Conservation (phyloP, 306 rosid species). For the Urtica urens region DNA sequence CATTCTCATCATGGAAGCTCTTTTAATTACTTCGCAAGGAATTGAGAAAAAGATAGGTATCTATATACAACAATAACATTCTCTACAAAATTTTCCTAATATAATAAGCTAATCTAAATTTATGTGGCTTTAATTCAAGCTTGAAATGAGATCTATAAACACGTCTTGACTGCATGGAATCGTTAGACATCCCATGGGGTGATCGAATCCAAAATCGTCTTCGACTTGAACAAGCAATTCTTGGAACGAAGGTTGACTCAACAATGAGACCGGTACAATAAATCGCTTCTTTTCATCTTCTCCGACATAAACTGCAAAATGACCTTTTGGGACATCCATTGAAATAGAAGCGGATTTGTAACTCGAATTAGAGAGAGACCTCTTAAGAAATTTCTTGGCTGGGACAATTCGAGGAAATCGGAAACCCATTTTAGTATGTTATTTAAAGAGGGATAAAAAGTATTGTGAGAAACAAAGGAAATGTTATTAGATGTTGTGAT, state of each 20-base stretch:
- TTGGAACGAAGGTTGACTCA: no score
- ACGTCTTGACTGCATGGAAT: no score
- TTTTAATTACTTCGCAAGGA: no score
- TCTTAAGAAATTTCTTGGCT: constrained; percentile 1
- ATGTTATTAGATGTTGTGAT: neutral
- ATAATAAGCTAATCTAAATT: no score
- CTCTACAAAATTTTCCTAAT: neutral
- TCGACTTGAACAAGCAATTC: no score
- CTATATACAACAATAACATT: no score
- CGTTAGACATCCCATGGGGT: constrained; percentile 43
- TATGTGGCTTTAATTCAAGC: no score
- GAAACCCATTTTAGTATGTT: constrained; percentile 1
- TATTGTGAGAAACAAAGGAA: neutral
- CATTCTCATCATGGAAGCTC: no score
- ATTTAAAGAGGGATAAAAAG: neutral
- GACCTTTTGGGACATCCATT: constrained; percentile 27
- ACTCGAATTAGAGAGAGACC: neutral
- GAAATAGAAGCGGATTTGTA: neutral
- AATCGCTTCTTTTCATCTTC: constrained; percentile 13
- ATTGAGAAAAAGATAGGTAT: no score
- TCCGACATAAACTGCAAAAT: constrained; percentile 40
- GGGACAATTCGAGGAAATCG: constrained; percentile 2
- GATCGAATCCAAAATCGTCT: no score
- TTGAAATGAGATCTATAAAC: no score
- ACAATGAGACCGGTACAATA: constrained; percentile 22